Percentiles rank a stretch among this genome's conserved stretches.
phyloP scores from a whole-genome alignment of 2,329 filamentous ascomycete genomes.

The Xylariaceae sp. region DNA sequence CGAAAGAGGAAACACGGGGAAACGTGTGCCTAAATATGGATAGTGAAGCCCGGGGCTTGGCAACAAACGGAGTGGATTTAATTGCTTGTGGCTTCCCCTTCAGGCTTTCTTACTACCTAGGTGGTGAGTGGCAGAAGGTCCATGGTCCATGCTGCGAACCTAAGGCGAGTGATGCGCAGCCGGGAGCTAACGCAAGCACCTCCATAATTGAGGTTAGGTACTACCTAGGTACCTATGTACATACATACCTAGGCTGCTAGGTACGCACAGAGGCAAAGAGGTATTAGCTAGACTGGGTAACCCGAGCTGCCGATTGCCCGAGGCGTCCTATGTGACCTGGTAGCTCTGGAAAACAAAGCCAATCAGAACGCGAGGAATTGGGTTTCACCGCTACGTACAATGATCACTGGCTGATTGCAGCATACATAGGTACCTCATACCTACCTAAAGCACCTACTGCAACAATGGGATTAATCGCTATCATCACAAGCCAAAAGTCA shows the following conservation, averaged over 20 bases:
- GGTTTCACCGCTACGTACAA: constrained; percentile 20
- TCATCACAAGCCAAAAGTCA: neutral
- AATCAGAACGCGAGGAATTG: constrained; percentile 4
- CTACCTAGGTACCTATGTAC: too few species aligned
- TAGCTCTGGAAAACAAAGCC: constrained; percentile 3
- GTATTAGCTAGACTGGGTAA: too few species aligned
- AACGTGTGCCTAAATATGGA: neutral
- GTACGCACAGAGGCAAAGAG: too few species aligned
- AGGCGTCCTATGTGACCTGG: constrained; percentile 16
- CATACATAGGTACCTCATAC: neutral
- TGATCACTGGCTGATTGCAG: neutral
- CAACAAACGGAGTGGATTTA: too few species aligned
- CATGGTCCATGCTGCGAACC: too few species aligned
- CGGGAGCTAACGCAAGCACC: neutral
- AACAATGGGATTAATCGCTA: neutral
- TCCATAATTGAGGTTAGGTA: neutral
- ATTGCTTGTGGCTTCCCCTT: too few species aligned
- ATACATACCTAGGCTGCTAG: too few species aligned
- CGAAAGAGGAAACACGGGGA: constrained; percentile 26
- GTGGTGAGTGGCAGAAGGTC: too few species aligned
- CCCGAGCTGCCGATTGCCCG: too few species aligned
- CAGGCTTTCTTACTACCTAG: too few species aligned
- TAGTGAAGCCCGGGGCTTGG: constrained; percentile 1
- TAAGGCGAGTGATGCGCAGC: too few species aligned
- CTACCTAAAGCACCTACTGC: too few species aligned